A percentile compares a stretch with the other conserved stretches of the same genome.
phyloP scores from a whole-genome alignment of 345 rosid species.

The Nasturtium officinale region DNA sequence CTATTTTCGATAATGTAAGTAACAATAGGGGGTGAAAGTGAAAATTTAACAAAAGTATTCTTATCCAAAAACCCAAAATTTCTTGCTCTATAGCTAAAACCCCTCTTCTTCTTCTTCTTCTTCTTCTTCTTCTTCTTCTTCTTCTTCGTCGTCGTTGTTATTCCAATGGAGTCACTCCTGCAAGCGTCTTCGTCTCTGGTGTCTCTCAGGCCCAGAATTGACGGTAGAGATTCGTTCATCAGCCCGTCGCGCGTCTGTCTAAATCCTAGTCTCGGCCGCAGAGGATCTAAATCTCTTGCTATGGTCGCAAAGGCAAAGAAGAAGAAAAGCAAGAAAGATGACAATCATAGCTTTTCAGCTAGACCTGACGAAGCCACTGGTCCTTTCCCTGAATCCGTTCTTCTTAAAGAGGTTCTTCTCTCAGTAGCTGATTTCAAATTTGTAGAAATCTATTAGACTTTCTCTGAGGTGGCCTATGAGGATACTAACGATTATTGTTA shows the following conservation, averaged over 20 bases:
- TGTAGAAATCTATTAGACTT: background rate
- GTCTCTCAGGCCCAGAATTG: slow-evolving; percentile 29
- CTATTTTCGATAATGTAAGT: background rate
- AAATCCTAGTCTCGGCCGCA: slow-evolving; percentile 32
- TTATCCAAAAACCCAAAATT: slow-evolving; percentile 37
- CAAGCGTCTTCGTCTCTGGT: slow-evolving; percentile 42
- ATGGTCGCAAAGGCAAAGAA: slow-evolving; percentile 55
- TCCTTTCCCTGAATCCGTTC: slow-evolving; percentile 84
- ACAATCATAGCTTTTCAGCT: slow-evolving; percentile 58
- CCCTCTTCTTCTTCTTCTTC: slow-evolving; percentile 2
- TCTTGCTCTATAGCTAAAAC: slow-evolving; percentile 6
- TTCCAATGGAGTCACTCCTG: slow-evolving; percentile 60
- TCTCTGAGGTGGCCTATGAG: background rate
- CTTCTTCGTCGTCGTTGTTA: background rate
- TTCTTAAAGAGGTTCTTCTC: slow-evolving; percentile 72
- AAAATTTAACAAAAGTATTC: slow-evolving; percentile 4
- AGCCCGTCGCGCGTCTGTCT: slow-evolving; percentile 6
- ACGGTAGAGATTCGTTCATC: slow-evolving; percentile 35
- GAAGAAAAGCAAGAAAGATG: slow-evolving; percentile 52
- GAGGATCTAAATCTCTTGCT: slow-evolving; percentile 44
- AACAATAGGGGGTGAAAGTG: slow-evolving; percentile 22
- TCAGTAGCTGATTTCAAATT: background rate
- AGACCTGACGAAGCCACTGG: slow-evolving; percentile 68
- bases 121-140: background rate
- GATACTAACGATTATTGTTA: background rate